Conservation (phyloP, 2,329 filamentous ascomycete genomes). For the Paraconiothyrium brasiliense region DNA sequence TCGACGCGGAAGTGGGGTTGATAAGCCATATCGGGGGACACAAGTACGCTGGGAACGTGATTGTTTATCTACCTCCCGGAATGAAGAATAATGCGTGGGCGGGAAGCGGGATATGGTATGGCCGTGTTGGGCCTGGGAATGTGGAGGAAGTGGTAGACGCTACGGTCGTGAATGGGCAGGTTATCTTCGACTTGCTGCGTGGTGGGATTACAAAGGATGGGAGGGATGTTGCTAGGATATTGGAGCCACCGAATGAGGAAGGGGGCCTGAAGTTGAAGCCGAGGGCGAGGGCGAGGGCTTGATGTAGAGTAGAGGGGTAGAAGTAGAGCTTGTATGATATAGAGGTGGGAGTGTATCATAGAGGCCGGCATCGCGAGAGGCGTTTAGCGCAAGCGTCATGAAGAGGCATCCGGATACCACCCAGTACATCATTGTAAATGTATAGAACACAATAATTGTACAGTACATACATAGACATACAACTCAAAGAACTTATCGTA, state of each 20-base stretch:
- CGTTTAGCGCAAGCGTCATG: background rate
- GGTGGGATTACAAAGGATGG: slow-evolving; percentile 65
- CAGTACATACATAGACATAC: background rate
- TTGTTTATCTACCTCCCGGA: slow-evolving; percentile 76
- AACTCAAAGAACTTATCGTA: background rate
- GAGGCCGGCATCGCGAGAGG: background rate
- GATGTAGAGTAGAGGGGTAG: background rate
- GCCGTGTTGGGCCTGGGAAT: slow-evolving; percentile 76
- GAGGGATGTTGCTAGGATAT: slow-evolving; percentile 37
- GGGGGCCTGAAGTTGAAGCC: slow-evolving; percentile 28
- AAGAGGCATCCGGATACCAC: background rate
- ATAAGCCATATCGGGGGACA: slow-evolving; percentile 87
- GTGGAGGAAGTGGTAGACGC: slow-evolving; percentile 79
- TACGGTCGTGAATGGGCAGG: slow-evolving; percentile 72
- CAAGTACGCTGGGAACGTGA: slow-evolving; percentile 86
- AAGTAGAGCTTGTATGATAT: too few species aligned
- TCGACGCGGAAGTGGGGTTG: slow-evolving; percentile 69
- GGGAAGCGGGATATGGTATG: slow-evolving; percentile 84
- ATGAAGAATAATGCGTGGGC: slow-evolving; percentile 64
- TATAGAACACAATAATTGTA: background rate
- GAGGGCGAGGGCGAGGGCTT: slow-evolving; percentile 28
- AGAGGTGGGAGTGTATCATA: too few species aligned
- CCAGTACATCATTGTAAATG: background rate
- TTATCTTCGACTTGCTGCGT: slow-evolving; percentile 76
- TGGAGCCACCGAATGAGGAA: slow-evolving; percentile 44